phyloP scores from a whole-genome alignment of 805 yeast species.

The Metschnikowia chrysomelidarum region DNA sequence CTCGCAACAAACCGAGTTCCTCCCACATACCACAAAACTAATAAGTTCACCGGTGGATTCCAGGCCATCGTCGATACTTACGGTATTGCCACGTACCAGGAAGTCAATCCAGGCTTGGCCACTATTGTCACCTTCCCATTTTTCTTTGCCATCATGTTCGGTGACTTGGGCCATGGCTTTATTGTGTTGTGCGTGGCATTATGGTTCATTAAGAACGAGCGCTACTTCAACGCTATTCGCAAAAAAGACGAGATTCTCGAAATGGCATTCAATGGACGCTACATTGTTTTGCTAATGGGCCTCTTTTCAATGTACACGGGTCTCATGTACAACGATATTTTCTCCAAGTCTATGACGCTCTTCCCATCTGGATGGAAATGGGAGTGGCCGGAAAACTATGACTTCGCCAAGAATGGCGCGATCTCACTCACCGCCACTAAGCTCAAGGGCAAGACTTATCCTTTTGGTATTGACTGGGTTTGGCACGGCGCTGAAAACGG shows the following conservation, averaged over 20 bases:
- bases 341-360: slow-evolving; percentile 66
- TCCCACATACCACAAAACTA: slow-evolving; percentile 68
- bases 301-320: slow-evolving; percentile 73
- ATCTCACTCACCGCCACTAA: slow-evolving; percentile 44
- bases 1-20: slow-evolving; percentile 65
- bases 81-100: slow-evolving; percentile 73
- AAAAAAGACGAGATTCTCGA: slow-evolving; percentile 73
- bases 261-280: slow-evolving; percentile 73
- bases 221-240: slow-evolving; percentile 46
- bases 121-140: slow-evolving; percentile 76
- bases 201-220: slow-evolving; percentile 54
- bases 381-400: slow-evolving; percentile 45
- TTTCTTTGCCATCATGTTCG: slow-evolving; percentile 83
- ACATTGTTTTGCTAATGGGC: slow-evolving; percentile 70
- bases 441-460: slow-evolving; percentile 47
- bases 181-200: slow-evolving; percentile 56
- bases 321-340: slow-evolving; percentile 67
- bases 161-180: slow-evolving; percentile 79
- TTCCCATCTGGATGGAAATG: slow-evolving; percentile 71
- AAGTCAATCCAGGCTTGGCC: slow-evolving; percentile 73
- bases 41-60: slow-evolving; percentile 67
- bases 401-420: slow-evolving; percentile 24
- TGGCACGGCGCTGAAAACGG: slow-evolving; percentile 84
- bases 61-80: slow-evolving; percentile 75
- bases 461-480: slow-evolving; percentile 65